Base-by-base conservation (phyloP, 257 asterid species). In the Capsicum rhomboideum region DNA sequence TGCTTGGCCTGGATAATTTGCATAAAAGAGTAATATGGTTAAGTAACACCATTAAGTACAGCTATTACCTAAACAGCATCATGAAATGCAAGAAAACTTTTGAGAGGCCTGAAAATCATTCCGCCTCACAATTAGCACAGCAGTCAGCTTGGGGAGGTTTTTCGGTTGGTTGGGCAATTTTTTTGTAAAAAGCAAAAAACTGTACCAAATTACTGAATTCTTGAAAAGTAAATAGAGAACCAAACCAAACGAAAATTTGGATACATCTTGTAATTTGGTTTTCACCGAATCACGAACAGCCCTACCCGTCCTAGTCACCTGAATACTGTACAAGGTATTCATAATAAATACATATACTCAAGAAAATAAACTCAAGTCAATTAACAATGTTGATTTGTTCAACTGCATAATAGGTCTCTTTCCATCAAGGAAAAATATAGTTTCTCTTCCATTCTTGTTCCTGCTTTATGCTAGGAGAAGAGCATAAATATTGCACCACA, bases 1-100 rank as follows among this genome's bases (percentile, higher is more conserved):
- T 94, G 90, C 98, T 94, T 6, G 99, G 99, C 97, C 98, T 96
- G 95, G 91, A 89, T 37, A 86, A 28, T 46, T 55, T 83, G 66
- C 75, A 37, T 75, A 55, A 46, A 78, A 59, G 74, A 37, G 21
- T 72, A 53, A 28, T 2, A 74, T 61, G 12, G 12, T 79, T 17
- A 74, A n/a, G 2, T 40, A 37, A 12, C 52, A 74, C 56, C 79
- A 42, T n/a, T 72, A 23, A 16, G 14, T 74, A 4, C 0, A 28
- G 58, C 42, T 46, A 46, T 2, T 40, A 3, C 13, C 3, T 8
- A 67, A 11, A 26, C 20, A 29, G 13, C 80, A 46, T 74, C 80
- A 46, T 21, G 42, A 46, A 74, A 74, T 46, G 59, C 40, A 21
- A 21, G 0, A 49, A 4, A 14, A 6, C 5, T 46, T 1, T 74